These are phyloP conservation scores for Lumnitzera racemosa DNA, from an alignment of 345 rosid genomes.

Conservation along the genomic window DNA sequence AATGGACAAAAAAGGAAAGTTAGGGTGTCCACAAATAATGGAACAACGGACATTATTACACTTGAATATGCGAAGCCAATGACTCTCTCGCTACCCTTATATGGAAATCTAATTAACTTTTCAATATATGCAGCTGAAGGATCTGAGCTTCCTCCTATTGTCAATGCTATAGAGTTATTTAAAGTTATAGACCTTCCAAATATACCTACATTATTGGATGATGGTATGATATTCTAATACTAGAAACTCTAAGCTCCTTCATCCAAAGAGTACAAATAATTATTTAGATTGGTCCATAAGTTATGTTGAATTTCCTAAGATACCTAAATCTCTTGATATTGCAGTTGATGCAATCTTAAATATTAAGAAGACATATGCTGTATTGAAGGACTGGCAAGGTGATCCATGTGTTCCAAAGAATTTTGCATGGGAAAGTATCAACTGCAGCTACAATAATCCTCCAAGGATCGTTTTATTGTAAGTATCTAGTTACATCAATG, in stretches of 20 bases:
- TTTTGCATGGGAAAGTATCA: slow-evolving; percentile 43
- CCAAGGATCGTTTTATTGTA: slow-evolving; percentile 37
- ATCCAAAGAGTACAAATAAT: too few relatives aligned
- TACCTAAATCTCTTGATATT: too few relatives aligned
- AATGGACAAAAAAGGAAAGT: too few relatives aligned
- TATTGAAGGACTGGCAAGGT: slow-evolving; percentile 28
- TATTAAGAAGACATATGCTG: background rate
- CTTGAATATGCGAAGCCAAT: background rate
- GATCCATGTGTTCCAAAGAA: slow-evolving; percentile 49
- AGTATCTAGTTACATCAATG: slow-evolving; percentile 7
- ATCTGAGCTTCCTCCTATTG: slow-evolving; percentile 2
- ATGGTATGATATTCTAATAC: background rate
- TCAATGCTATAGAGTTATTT: background rate
- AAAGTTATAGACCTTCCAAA: background rate
- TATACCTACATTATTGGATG: background rate
- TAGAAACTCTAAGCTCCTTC: too few relatives aligned
- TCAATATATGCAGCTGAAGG: slow-evolving; percentile 3
- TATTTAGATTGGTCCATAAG: too few relatives aligned
- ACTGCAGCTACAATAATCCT: slow-evolving; percentile 23
- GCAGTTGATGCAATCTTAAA: too few relatives aligned
- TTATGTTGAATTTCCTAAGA: too few relatives aligned
- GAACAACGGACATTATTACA: background rate
- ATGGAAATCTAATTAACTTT: background rate
- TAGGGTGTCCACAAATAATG: background rate
- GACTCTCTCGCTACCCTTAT: background rate